Conservation (phyloP, 1,284 basidiomycete genomes). For the Vanrija pseudolonga region DNA sequence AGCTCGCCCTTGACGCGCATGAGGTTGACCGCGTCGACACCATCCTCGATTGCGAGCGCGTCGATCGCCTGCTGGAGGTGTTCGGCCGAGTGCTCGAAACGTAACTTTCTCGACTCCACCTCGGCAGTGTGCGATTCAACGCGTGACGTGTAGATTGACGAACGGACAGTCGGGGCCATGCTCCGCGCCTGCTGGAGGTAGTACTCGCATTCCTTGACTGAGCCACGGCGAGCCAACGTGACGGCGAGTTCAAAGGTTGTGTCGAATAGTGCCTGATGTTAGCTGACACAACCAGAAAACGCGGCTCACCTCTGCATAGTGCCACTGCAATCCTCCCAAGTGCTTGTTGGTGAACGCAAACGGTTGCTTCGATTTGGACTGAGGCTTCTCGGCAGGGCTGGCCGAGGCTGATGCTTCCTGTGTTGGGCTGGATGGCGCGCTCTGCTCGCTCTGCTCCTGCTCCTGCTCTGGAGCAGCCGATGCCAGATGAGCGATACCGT, state of each 20-base stretch:
- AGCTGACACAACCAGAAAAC: too few relatives aligned
- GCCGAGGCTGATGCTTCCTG: too few relatives aligned
- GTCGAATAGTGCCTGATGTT: conserved; percentile 52
- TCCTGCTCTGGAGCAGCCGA: conserved; percentile 6
- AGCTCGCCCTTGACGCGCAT: conserved; percentile 58
- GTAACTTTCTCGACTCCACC: conserved; percentile 61
- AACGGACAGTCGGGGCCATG: conserved; percentile 63
- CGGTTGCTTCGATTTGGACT: neutral
- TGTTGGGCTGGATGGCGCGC: too few relatives aligned
- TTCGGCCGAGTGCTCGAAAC: conserved; percentile 57
- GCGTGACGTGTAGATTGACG: conserved; percentile 61
- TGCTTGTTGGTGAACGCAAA: conserved; percentile 30
- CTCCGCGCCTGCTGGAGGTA: conserved; percentile 69
- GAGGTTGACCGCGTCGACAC: conserved; percentile 60
- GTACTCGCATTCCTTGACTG: conserved; percentile 74
- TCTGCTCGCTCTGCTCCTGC: conserved; percentile 12
- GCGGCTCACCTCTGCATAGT: conserved; percentile 57
- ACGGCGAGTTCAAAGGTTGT: conserved; percentile 63
- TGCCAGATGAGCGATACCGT: conserved; percentile 62
- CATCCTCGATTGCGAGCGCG: conserved; percentile 30
- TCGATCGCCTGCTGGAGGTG: conserved; percentile 56
- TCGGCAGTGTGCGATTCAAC: conserved; percentile 65
- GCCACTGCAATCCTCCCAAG: conserved; percentile 67
- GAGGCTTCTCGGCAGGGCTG: too few relatives aligned
- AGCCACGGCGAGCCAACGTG: conserved; percentile 66